Percentiles rank a stretch among this genome's conserved stretches.
phyloP scores from a whole-genome alignment of 1,284 basidiomycete species.

The Athelia sp. region DNA sequence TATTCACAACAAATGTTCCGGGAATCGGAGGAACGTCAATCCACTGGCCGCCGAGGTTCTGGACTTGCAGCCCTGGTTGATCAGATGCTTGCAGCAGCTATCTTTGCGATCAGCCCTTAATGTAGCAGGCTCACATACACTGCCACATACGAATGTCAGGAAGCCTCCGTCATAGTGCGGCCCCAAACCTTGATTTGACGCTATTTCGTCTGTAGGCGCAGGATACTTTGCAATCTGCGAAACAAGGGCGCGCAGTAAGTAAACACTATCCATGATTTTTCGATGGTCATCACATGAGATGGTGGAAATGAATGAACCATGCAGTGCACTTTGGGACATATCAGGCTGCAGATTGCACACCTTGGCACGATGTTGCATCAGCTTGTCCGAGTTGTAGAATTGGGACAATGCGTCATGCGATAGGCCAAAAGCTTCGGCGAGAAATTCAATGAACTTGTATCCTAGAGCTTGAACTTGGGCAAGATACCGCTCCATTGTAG shows the following conservation, averaged over 20 bases:
- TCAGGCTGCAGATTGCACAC: conserved; percentile 4
- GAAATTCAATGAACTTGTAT: conserved; percentile 47
- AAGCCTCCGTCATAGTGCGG: conserved; percentile 71
- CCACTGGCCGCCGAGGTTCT: conserved; percentile 67
- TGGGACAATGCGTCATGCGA: conserved; percentile 43
- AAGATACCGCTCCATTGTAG: conserved; percentile 46
- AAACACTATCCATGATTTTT: too few species aligned
- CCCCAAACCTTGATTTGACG: conserved; percentile 59
- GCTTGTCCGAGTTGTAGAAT: conserved; percentile 48
- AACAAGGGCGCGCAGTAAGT: not conserved
- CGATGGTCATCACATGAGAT: not conserved
- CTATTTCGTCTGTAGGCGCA: conserved; percentile 29
- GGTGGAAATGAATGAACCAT: not conserved
- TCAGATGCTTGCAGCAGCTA: conserved; percentile 66
- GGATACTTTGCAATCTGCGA: conserved; percentile 59
- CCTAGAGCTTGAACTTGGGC: conserved; percentile 47
- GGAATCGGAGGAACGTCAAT: conserved; percentile 70
- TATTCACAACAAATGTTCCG: conserved; percentile 69
- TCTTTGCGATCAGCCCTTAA: not conserved
- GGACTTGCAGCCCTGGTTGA: conserved; percentile 62
- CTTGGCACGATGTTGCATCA: conserved; percentile 62
- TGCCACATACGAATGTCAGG: conserved; percentile 53
- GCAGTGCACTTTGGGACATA: not conserved
- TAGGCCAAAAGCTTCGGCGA: conserved; percentile 59
- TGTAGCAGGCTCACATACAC: too few species aligned